Evolutionary conservation across 768 basidiomycete genomes (phyloP).

Genomic region (Boletus bicolor): DNA sequence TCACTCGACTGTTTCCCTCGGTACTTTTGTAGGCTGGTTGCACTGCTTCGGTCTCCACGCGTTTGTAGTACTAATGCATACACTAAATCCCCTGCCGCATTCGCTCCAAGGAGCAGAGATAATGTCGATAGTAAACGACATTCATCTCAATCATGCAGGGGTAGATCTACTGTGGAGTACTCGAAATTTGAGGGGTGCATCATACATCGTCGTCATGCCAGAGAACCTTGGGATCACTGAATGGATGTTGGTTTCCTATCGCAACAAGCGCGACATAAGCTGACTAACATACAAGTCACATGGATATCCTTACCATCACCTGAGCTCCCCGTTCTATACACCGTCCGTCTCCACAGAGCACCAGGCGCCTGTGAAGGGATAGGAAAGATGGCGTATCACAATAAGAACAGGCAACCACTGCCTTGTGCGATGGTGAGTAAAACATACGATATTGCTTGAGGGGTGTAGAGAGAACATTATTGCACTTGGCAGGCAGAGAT

Average conservation of each 20-base stretch:
- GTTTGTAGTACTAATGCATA: slow-evolving; percentile 16
- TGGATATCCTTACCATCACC: slow-evolving; percentile 12
- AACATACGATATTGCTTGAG: slow-evolving; percentile 33
- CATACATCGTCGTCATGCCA: neutral
- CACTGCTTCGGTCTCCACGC: neutral
- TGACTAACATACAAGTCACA: neutral
- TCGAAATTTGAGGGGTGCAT: slow-evolving; percentile 8
- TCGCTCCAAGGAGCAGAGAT: slow-evolving; percentile 1
- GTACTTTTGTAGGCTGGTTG: neutral
- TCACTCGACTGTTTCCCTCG: slow-evolving; percentile 1
- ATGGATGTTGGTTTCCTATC: neutral
- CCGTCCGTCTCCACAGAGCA: slow-evolving; percentile 9
- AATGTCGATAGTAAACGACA: slow-evolving; percentile 6
- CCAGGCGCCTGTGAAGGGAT: slow-evolving; percentile 11
- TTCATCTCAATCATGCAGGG: slow-evolving; percentile 4
- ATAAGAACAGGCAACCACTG: slow-evolving; percentile 14
- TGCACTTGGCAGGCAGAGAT: slow-evolving; percentile 29
- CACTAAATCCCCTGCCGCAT: slow-evolving; percentile 3
- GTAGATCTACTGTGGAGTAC: slow-evolving; percentile 9
- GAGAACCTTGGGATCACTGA: neutral
- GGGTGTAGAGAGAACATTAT: slow-evolving; percentile 24
- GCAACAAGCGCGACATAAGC: slow-evolving; percentile 3
- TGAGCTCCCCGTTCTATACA: neutral
- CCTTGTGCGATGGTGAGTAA: slow-evolving; percentile 19
- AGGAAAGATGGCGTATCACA: slow-evolving; percentile 21